Evolutionary conservation across 2,329 filamentous ascomycete species (phyloP).

Genomic region (Chaetomiaceae sp.): DNA sequence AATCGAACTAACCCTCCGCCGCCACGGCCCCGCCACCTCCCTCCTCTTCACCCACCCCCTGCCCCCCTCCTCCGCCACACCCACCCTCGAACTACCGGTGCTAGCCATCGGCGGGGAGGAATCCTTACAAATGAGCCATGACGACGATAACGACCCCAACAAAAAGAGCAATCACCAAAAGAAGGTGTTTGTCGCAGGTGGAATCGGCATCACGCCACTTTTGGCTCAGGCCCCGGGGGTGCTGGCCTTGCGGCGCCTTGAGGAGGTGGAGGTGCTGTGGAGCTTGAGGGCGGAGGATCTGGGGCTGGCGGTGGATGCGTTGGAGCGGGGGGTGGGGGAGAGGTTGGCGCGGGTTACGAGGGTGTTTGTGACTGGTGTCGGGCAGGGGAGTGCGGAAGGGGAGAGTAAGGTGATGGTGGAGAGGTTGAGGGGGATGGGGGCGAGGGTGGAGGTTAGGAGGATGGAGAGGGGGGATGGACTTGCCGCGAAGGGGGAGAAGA

Average conservation of each 20-base stretch:
- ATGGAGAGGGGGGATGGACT: conserved; percentile 39
- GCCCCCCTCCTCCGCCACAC: conserved; percentile 22
- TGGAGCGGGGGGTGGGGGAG: conserved; percentile 46
- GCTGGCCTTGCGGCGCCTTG: conserved; percentile 28
- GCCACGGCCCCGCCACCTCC: conserved; percentile 61
- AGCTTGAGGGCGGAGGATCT: conserved; percentile 57
- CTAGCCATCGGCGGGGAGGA: conserved; percentile 65
- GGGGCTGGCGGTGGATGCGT: conserved; percentile 52
- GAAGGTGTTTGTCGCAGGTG: conserved; percentile 63
- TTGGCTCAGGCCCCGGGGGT: conserved; percentile 57
- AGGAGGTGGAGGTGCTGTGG: conserved; percentile 58
- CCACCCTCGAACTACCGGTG: conserved; percentile 58
- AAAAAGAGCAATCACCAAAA: conserved; percentile 23
- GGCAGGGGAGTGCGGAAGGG: conserved; percentile 24
- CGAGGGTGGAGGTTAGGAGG: conserved; percentile 32
- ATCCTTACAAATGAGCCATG: conserved; percentile 31
- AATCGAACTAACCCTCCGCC: conserved; percentile 67
- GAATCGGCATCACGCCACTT: conserved; percentile 78
- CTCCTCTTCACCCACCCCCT: conserved; percentile 54
- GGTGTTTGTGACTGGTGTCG: conserved; percentile 58
- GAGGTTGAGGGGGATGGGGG: conserved; percentile 32
- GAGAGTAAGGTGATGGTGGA: conserved; percentile 32
- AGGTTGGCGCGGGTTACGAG: conserved; percentile 46
- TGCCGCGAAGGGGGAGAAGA: conserved; percentile 27
- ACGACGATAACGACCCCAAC: background rate